Evolutionary conservation across 768 basidiomycete genomes (phyloP), one percentile per base, ranked within the genome.

Genomic region (Boletus edulis): DNA sequence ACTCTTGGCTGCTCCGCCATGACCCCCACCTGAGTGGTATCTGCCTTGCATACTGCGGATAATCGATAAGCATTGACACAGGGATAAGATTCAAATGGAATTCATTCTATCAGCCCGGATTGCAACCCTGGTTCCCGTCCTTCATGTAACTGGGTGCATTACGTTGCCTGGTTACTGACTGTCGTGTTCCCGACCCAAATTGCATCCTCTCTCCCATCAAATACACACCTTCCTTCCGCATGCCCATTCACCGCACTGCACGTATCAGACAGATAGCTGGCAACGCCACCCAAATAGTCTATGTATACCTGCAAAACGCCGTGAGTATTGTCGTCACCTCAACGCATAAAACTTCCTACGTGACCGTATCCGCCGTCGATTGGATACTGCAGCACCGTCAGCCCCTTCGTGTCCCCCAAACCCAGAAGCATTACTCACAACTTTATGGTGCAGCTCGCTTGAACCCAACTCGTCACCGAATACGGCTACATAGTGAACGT

Each of bases 351-450:
- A 46, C 32, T 38, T 11, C 8, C 18, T 37, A 39, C 34, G 54
- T 44, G 42, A 56, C 45, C 8, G 55, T 48, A 48, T 56, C 54
- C 4, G 29, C 46, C 20, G 54, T 56, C 15, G 54, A 47, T 31
- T 56, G 55, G 20, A 56, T 20, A 2, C 55, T 56, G 32, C 24
- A 15, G 22, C 6, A 31, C 14, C 10, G 46, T 56, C 40, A 47
- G 39, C 37, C 24, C n/a, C 22, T 22, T 11, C 15, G 18, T 24
- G 27, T 18, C 9, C 45, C 38, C 10, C 3, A 11, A 41, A 20
- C 13, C 27, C 31, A 27, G 24, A 41, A n/a, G 52, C 7, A 15
- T n/a, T 24, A 42, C 55, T 55, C 24, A 58, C 49, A 48, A 52
- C 12, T 34, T 22, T 42, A 59, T 40, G 18, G 45, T 52, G 11